Evolutionary conservation across 164 flowering plant species (phyloP).

Genomic region (Cinnamomum chago): DNA sequence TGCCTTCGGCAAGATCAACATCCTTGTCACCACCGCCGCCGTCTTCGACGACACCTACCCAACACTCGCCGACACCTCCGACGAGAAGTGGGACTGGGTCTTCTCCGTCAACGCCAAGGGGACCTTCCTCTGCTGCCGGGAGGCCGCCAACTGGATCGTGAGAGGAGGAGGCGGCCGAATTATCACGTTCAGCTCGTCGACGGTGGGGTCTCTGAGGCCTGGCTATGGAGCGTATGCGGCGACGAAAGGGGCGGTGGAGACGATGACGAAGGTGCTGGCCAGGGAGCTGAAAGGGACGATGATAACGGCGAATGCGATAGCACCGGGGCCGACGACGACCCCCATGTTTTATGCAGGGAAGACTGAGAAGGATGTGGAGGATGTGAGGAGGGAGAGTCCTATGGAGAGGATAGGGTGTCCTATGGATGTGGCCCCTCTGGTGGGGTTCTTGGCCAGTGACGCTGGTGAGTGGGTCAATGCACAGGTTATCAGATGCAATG

Average conservation of each 20-base stretch:
- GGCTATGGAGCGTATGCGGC: slow-evolving; percentile 46
- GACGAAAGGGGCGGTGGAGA: slow-evolving; percentile 62
- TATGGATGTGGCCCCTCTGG: slow-evolving; percentile 44
- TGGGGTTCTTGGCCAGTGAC: slow-evolving; percentile 53
- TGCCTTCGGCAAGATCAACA: slow-evolving; percentile 33
- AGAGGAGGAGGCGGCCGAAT: slow-evolving; percentile 62
- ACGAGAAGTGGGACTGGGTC: slow-evolving; percentile 43
- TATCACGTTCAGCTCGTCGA: slow-evolving; percentile 33
- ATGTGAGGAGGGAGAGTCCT: slow-evolving; percentile 17
- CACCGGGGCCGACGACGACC: slow-evolving; percentile 57
- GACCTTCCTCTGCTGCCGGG: slow-evolving; percentile 45
- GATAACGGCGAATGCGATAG: slow-evolving; percentile 56
- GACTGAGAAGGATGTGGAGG: slow-evolving; percentile 37
- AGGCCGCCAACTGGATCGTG: slow-evolving; percentile 46
- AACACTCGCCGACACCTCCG: slow-evolving; percentile 31
- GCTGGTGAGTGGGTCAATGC: slow-evolving; percentile 61
- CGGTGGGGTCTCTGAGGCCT: slow-evolving; percentile 35
- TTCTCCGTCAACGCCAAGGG: slow-evolving; percentile 50
- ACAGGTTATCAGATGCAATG: slow-evolving; percentile 51
- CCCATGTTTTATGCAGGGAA: slow-evolving; percentile 54
- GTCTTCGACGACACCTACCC: slow-evolving; percentile 42
- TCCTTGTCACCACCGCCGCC: slow-evolving; percentile 64
- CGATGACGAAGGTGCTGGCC: slow-evolving; percentile 53
- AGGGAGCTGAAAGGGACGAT: slow-evolving; percentile 60
- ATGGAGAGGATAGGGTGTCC: slow-evolving; percentile 42